Base-by-base conservation (phyloP, 495 filamentous ascomycete genomes). In the Achaetomiella virescens region DNA sequence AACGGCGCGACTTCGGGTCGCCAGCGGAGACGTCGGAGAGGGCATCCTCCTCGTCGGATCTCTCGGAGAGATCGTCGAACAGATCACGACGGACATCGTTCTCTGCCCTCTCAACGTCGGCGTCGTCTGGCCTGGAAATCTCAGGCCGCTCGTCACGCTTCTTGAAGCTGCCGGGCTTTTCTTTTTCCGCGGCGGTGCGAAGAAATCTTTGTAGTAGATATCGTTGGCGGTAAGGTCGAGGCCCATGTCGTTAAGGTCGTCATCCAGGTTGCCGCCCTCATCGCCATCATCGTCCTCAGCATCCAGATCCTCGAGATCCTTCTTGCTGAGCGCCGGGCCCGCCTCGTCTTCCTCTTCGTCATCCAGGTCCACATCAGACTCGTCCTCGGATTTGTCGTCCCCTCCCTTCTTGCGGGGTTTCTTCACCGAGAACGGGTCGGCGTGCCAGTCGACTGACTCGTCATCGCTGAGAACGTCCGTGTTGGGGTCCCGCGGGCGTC, bases 171-270 rank as follows among this genome's bases (percentile, higher is more conserved):
- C 68, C 63, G 62, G 41, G 61, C 54, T 61, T 75, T 62, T 77
- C 68, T 91, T 95, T 48, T 82, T 81, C 17, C 84, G 79, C 10
- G 90, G 91, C 29, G 89, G 89, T 1, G 85, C 88, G 66, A 95
- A 97, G 76, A 96, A 96, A 68, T 95, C 89, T 41, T 84, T 81
- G 68, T 96, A 96, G 69, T 81, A 85, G 61, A 96, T 79, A 57
- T 90, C 84, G 58, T 92, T 95, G 18, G 91, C 90, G 62, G 92
- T 90, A 38, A 81, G 68, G 38, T 75, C 76, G 37, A 80, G 74
- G 55, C 72, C 78, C 31, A 65, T 48, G 10, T 81, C 79, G 0
- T 71, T 72, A 21, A 79, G 72, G 11, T 84, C 83, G 42, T 81
- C 81, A 12, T 76, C 78, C 44, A 57, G 49, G 29, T 52, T 56